phyloP scores from a whole-genome alignment of 352 stramenopile genomes.

The Pythium rishiriense region DNA sequence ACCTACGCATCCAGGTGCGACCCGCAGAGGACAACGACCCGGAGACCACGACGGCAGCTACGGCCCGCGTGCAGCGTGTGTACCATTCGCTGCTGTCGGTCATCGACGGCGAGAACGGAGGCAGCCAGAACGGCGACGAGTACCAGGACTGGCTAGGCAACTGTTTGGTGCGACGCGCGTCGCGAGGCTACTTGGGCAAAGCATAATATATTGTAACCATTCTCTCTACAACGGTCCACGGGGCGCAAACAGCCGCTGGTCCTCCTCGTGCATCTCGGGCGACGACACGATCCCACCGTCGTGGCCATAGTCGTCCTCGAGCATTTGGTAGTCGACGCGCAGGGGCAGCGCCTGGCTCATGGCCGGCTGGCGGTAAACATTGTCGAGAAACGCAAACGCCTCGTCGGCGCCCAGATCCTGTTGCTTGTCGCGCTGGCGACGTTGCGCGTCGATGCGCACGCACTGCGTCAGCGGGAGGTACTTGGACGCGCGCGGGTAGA shows the following conservation, averaged over 20 bases:
- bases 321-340: constrained; percentile 61
- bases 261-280: constrained; percentile 42
- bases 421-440: constrained; percentile 36
- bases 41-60: constrained; percentile 26
- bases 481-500: constrained; percentile 64
- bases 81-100: constrained; percentile 55
- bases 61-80: constrained; percentile 49
- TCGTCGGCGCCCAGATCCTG: neutral
- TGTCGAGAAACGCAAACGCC: constrained; percentile 65
- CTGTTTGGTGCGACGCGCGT: constrained; percentile 16
- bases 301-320: constrained; percentile 37
- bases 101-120: constrained; percentile 44
- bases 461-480: constrained; percentile 63
- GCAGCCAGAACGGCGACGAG: constrained; percentile 26
- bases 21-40: neutral
- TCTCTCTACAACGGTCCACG: constrained; percentile 9
- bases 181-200: constrained; percentile 31
- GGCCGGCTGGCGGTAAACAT: constrained; percentile 69
- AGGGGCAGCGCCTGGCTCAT: constrained; percentile 56
- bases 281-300: constrained; percentile 36
- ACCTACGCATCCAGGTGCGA: constrained; percentile 52
- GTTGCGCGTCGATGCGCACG: constrained; percentile 48
- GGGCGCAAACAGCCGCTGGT: constrained; percentile 48
- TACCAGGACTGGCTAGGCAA: constrained; percentile 43
- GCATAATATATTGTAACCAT: neutral